Base-by-base conservation (phyloP, 371 early-diverging fungal species). In the Mortierella sp. region DNA sequence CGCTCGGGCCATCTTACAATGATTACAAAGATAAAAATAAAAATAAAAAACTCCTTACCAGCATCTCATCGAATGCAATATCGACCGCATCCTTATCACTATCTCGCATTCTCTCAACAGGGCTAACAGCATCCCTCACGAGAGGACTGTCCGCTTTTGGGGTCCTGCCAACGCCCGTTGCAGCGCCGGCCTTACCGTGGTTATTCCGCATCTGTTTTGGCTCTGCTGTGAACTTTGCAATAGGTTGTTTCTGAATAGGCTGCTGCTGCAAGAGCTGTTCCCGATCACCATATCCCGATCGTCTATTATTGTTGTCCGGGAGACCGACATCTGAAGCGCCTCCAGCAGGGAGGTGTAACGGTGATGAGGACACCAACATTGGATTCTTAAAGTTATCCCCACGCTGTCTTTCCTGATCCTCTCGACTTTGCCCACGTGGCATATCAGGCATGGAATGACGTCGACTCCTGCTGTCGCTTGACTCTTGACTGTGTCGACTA, bases 391-490 rank as follows among this genome's bases (percentile, higher is more conserved):
- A 78, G 9, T 66, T 52, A 55, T 78, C 79, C 16, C 79, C 79
- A 9, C 74, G 62, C 36, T 66, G 78, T 22, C 73, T 58, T 9
- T 73, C 69, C 7, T 58, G 79, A 47, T 74, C 79, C 53, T 74
- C 79, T 50, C 58, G 65, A 47, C 61, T 71, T 63, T 80, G 81
- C 28, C 72, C 81, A 57, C 61, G 71, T 0, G 75, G 72, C 66
- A 75, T 72, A 52, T 74, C 75, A 3, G 81, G 81, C 81, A 80
- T 80, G 8, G 81, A 80, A 33, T 80, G 75, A 19, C 81, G 72
- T 41, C 81, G 64, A 52, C 74, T 63, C 63, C 59, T 80, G 3
- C 75, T 67, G 36, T 68, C 74, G 21, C 68, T 73, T 4, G 71
- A 68, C 33, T 73, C 74, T 21, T 70, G 69, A 63, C 70, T 74